phyloP scores from a whole-genome alignment of 1,139 yeast genomes.

The Saccharomyces pastorianus region DNA sequence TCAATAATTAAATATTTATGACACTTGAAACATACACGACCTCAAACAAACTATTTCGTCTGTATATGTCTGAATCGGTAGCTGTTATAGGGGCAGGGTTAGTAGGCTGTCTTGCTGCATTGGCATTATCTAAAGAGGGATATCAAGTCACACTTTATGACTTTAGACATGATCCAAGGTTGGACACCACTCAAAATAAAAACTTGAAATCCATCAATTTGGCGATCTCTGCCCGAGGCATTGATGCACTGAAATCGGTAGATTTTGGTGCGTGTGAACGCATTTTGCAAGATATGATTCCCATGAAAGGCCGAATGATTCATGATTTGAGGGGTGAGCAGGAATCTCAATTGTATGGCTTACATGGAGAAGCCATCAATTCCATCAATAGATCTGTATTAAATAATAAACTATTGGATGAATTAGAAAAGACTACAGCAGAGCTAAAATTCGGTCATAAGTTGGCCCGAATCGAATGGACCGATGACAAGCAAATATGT shows the following conservation, averaged over 20 bases:
- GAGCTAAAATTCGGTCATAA: constrained; percentile 51
- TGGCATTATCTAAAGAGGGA: constrained; percentile 68
- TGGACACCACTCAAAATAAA: constrained; percentile 26
- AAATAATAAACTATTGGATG: constrained; percentile 55
- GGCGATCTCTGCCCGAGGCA: constrained; percentile 84
- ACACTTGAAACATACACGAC: background rate
- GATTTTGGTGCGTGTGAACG: constrained; percentile 51
- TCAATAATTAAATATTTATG: background rate
- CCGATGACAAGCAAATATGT: constrained; percentile 20
- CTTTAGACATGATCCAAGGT: constrained; percentile 39
- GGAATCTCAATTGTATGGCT: constrained; percentile 67
- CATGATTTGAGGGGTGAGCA: constrained; percentile 61
- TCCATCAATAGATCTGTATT: constrained; percentile 72
- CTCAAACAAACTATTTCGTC: background rate
- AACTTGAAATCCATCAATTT: constrained; percentile 69
- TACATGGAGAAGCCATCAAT: constrained; percentile 78
- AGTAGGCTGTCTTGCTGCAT: constrained; percentile 81
- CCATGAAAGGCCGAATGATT: constrained; percentile 87
- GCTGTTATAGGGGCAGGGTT: constrained; percentile 78
- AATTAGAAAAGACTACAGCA: constrained; percentile 36
- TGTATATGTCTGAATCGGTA: constrained; percentile 21
- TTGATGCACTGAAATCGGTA: constrained; percentile 55
- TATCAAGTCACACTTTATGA: constrained; percentile 67
- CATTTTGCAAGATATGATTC: constrained; percentile 56
- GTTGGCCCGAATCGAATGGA: constrained; percentile 35